These are phyloP conservation scores for Aphanomyces stellatus DNA, from an alignment of 352 stramenopile genomes.

Conservation along the genomic window DNA sequence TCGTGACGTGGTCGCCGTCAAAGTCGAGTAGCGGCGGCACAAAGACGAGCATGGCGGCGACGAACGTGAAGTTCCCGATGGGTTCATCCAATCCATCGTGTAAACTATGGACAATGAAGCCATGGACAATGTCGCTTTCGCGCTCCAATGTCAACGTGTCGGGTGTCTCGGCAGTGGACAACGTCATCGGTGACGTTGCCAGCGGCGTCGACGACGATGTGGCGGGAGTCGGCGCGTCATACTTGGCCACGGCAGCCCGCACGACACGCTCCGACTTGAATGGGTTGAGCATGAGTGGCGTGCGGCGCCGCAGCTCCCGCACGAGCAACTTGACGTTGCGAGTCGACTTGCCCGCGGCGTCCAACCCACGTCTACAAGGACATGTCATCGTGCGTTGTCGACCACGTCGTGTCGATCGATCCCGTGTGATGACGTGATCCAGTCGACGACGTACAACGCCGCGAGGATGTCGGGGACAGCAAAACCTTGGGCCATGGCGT, in stretches of 20 bases:
- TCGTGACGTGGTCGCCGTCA: neutral
- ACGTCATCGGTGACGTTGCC: too few species aligned
- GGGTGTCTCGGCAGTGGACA: neutral
- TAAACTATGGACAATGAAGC: neutral
- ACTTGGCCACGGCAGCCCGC: neutral
- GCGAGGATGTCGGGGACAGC: conserved; percentile 6
- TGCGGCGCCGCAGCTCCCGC: neutral
- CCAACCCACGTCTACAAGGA: conserved; percentile 7
- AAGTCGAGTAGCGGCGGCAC: conserved; percentile 7
- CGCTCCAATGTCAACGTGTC: neutral
- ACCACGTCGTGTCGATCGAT: neutral
- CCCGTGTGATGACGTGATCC: too few species aligned
- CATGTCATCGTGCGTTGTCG: neutral
- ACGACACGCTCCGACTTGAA: conserved; percentile 10
- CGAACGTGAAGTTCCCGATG: conserved; percentile 10
- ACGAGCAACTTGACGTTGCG: conserved; percentile 12
- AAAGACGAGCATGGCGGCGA: neutral
- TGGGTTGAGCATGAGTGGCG: conserved; percentile 14
- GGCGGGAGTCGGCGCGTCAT: too few species aligned
- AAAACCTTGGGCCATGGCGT: conserved; percentile 17
- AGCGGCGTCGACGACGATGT: too few species aligned
- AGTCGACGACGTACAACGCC: conserved; percentile 1
- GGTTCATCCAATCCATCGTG: neutral
- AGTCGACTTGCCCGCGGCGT: conserved; percentile 3
- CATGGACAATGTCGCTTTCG: neutral